phyloP scores from a whole-genome alignment of 2,329 filamentous ascomycete genomes.

The Gremmenia infestans region DNA sequence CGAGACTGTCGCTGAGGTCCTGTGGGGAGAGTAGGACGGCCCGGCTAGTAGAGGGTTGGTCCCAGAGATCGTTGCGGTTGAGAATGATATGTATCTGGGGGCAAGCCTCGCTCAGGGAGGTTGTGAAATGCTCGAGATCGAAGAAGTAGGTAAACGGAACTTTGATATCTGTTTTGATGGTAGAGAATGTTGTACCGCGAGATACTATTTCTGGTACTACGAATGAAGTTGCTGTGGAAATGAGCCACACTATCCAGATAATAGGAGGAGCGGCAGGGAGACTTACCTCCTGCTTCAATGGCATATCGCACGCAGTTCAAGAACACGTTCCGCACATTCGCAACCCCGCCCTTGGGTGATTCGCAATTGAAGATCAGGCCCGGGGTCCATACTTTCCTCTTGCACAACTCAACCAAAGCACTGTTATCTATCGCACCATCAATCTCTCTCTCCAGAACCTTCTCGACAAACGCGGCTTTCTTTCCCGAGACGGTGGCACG shows the following conservation, averaged over 20 bases:
- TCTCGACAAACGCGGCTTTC: slow-evolving; percentile 13
- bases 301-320: slow-evolving; percentile 42
- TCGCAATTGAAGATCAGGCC: slow-evolving; percentile 41
- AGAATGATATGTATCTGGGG: slow-evolving; percentile 14
- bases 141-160: slow-evolving; percentile 23
- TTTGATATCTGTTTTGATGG: slow-evolving; percentile 2
- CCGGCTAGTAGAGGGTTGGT: slow-evolving; percentile 10
- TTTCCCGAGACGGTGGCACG: slow-evolving; percentile 1
- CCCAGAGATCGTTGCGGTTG: slow-evolving; percentile 15
- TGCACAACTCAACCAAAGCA: slow-evolving; percentile 28
- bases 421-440: slow-evolving; percentile 19
- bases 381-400: slow-evolving; percentile 35
- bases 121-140: slow-evolving; percentile 20
- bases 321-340: slow-evolving; percentile 40
- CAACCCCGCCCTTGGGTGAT: slow-evolving; percentile 40
- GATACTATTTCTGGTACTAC: slow-evolving; percentile 31
- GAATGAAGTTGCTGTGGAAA: slow-evolving; percentile 31
- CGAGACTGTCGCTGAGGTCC: slow-evolving; percentile 1
- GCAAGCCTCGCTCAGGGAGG: slow-evolving; percentile 14
- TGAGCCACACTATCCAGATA: slow-evolving; percentile 11
- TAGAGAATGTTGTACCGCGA: slow-evolving; percentile 8
- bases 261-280: not conserved
- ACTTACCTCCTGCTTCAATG: slow-evolving; percentile 43
- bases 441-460: slow-evolving; percentile 13
- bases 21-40: not conserved